Percentiles rank a stretch among this genome's conserved stretches.
Conservation (phyloP, 1,139 yeast genomes). For the Hemisphaericaspora lyxosophila region DNA sequence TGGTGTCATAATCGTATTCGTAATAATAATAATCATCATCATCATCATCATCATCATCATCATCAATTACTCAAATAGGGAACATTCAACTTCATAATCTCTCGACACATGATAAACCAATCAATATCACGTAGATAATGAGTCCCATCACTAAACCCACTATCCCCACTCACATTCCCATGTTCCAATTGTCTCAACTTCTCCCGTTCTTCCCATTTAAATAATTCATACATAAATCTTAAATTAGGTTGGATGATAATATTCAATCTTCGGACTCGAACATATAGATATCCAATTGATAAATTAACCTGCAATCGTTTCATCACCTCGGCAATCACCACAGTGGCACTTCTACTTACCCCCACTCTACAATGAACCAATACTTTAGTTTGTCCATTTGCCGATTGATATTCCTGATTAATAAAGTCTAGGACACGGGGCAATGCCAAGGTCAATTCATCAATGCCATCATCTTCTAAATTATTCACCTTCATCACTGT, state of each 20-base stretch:
- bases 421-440: conserved; percentile 39
- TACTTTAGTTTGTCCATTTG: conserved; percentile 34
- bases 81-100: conserved; percentile 71
- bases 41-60: neutral
- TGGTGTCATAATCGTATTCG: too few species aligned
- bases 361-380: conserved; percentile 53
- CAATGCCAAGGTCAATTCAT: conserved; percentile 36
- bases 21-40: neutral
- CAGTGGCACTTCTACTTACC: conserved; percentile 50
- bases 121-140: conserved; percentile 63
- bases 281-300: conserved; percentile 46
- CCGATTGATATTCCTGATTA: conserved; percentile 28
- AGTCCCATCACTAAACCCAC: conserved; percentile 3
- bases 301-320: conserved; percentile 35
- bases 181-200: conserved; percentile 4
- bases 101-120: conserved; percentile 89
- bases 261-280: conserved; percentile 46
- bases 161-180: neutral
- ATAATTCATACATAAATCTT: conserved; percentile 49
- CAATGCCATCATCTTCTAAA: conserved; percentile 51
- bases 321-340: conserved; percentile 51
- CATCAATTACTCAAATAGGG: conserved; percentile 42
- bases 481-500: conserved; percentile 47
- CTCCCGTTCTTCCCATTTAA: conserved; percentile 45
- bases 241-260: conserved; percentile 51